A percentile compares a stretch with the other conserved stretches of the same genome.
phyloP scores from a whole-genome alignment of 176 grass and related monocot genomes.

The Cenchrus americanus region DNA sequence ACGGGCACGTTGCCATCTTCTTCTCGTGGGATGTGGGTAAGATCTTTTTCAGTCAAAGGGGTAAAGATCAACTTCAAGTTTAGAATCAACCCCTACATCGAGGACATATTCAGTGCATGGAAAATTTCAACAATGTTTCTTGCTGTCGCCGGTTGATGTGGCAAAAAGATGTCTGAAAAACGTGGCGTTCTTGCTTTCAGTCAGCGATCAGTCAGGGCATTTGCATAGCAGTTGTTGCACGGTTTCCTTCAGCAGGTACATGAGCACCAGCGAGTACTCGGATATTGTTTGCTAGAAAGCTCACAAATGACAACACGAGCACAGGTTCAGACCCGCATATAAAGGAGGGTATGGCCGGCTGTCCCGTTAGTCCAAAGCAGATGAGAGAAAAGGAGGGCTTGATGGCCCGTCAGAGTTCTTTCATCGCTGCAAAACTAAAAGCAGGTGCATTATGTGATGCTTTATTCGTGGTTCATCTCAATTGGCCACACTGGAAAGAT shows the following conservation, averaged over 20 bases:
- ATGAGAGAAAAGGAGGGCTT: background rate
- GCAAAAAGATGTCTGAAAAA: conserved; percentile 33
- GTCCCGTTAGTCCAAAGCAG: conserved; percentile 35
- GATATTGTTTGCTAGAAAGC: conserved; percentile 8
- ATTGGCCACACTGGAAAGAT: conserved; percentile 12
- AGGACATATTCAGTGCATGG: background rate
- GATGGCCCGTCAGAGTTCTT: conserved; percentile 1
- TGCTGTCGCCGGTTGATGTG: background rate
- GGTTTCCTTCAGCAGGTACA: conserved; percentile 15
- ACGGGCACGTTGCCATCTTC: no score
- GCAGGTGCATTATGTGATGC: conserved; percentile 25
- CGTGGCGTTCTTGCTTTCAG: conserved; percentile 8
- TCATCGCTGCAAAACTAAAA: conserved; percentile 29
- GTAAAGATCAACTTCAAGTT: conserved; percentile 26
- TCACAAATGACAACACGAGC: background rate
- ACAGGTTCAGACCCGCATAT: conserved; percentile 20
- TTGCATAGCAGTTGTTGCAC: background rate
- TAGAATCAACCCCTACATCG: background rate
- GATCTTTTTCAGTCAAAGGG: conserved; percentile 34
- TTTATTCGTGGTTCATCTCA: conserved; percentile 15
- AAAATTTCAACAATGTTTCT: background rate
- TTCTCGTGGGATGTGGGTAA: conserved; percentile 35
- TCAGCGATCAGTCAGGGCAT: conserved; percentile 1
- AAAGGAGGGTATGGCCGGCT: background rate
- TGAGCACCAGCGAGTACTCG: background rate